Evolutionary conservation across 2,329 filamentous ascomycete genomes (phyloP).

Genomic region (Passalora sequoiae): DNA sequence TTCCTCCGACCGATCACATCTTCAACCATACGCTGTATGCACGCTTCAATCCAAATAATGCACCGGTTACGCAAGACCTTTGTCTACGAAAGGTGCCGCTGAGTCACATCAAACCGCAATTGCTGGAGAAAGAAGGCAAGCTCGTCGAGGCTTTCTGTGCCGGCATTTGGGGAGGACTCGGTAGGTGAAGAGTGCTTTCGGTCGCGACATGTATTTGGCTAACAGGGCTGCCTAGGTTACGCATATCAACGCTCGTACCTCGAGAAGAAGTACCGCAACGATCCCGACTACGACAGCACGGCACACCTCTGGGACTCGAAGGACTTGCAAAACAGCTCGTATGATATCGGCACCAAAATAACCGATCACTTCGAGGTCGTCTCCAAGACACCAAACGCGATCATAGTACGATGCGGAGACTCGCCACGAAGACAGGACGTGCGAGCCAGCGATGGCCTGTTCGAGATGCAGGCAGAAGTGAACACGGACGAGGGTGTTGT

Average conservation of each 20-base stretch:
- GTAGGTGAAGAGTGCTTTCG: conserved; percentile 39
- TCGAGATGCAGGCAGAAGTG: conserved; percentile 58
- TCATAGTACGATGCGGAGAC: conserved; percentile 62
- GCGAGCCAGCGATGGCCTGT: conserved; percentile 60
- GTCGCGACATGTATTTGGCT: background rate
- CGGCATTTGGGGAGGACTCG: conserved; percentile 61
- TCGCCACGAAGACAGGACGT: conserved; percentile 54
- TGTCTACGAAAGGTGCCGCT: conserved; percentile 60
- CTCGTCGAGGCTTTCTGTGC: conserved; percentile 62
- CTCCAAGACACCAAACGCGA: conserved; percentile 55
- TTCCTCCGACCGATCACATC: conserved; percentile 57
- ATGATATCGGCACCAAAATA: conserved; percentile 59
- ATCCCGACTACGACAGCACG: conserved; percentile 46
- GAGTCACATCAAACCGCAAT: conserved; percentile 58
- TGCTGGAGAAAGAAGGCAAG: conserved; percentile 57
- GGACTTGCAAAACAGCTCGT: conserved; percentile 52
- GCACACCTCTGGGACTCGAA: conserved; percentile 57
- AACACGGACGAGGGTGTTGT: conserved; percentile 56
- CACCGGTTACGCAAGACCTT: conserved; percentile 60
- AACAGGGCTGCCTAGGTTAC: conserved; percentile 45
- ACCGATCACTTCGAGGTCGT: conserved; percentile 68
- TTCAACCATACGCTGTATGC: conserved; percentile 55
- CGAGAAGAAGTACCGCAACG: conserved; percentile 52
- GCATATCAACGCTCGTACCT: conserved; percentile 55
- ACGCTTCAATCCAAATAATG: conserved; percentile 57